These are phyloP conservation scores for Yamagishiella unicocca DNA, from an alignment of 139 green algal genomes.

Conservation along the genomic window DNA sequence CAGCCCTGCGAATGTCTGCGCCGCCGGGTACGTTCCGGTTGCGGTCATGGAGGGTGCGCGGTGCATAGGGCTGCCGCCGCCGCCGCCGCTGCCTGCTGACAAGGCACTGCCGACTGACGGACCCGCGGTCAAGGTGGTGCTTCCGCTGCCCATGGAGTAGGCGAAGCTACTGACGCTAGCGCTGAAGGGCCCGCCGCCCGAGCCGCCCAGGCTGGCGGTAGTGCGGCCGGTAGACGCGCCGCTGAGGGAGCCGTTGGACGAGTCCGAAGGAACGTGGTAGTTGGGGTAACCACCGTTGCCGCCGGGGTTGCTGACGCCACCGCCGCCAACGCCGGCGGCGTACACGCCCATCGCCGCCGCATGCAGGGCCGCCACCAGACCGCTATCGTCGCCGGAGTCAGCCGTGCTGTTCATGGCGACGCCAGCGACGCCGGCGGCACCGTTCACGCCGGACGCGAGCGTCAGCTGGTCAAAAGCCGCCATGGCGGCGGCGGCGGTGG, in stretches of 20 bases:
- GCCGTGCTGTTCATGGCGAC: not conserved
- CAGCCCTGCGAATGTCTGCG: not conserved
- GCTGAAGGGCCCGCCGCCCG: not conserved
- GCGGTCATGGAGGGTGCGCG: conserved; percentile 3
- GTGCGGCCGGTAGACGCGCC: not conserved
- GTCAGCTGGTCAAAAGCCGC: conserved; percentile 46
- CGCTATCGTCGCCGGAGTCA: not conserved
- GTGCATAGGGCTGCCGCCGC: not conserved
- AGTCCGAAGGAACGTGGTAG: not conserved
- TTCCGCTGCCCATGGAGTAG: not conserved
- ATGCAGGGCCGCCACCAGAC: not conserved
- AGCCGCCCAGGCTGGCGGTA: not conserved
- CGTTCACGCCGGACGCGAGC: not conserved
- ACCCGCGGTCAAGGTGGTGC: not conserved
- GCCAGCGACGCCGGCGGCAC: not conserved
- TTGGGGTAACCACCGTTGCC: not conserved
- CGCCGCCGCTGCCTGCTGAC: not conserved
- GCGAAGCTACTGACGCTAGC: not conserved
- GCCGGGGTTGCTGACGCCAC: not conserved
- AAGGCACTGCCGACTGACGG: not conserved
- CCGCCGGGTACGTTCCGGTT: not conserved
- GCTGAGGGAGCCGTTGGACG: not conserved
- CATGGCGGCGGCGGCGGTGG: conserved; percentile 27
- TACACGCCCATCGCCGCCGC: not conserved
- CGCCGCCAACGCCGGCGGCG: not conserved